Evolutionary conservation across 768 basidiomycete species (phyloP).

Genomic region (Plicaturopsis crispa): DNA sequence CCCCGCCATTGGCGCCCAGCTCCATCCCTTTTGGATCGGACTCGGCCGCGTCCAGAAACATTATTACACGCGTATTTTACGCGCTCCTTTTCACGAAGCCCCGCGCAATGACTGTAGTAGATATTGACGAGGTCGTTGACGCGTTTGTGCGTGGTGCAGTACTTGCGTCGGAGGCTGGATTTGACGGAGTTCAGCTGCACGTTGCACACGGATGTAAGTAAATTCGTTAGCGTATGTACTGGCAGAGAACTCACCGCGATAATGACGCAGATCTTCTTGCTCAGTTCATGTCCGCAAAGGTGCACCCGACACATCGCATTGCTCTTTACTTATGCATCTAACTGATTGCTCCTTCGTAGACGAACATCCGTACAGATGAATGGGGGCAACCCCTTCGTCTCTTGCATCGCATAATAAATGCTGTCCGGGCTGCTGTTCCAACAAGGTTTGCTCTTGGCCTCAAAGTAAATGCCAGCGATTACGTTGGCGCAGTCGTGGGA

Average conservation of each 20-base stretch:
- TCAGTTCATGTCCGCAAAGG: constrained; percentile 73
- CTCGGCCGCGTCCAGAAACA: constrained; percentile 11
- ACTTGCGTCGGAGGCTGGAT: constrained; percentile 60
- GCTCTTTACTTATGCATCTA: neutral
- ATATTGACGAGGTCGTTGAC: constrained; percentile 54
- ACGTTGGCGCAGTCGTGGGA: constrained; percentile 32
- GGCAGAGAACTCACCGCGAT: neutral
- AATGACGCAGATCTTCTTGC: constrained; percentile 57
- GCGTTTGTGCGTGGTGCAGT: constrained; percentile 63
- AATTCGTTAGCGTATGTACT: neutral
- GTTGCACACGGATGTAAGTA: constrained; percentile 79
- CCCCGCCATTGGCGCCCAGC: constrained; percentile 66
- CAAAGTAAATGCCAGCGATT: constrained; percentile 80
- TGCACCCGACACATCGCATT: constrained; percentile 13
- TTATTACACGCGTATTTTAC: constrained; percentile 33
- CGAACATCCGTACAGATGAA: constrained; percentile 48
- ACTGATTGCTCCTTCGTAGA: constrained; percentile 7
- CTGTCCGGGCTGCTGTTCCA: constrained; percentile 48
- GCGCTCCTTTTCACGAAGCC: constrained; percentile 58
- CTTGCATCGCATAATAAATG: constrained; percentile 43
- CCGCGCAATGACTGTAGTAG: constrained; percentile 42
- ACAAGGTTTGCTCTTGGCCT: constrained; percentile 63
- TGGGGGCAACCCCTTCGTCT: constrained; percentile 35
- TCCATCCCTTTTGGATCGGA: constrained; percentile 38
- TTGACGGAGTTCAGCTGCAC: constrained; percentile 85